Evolutionary conservation across 2,329 filamentous ascomycete genomes (phyloP).

Genomic region (Cladosporium colombiae): DNA sequence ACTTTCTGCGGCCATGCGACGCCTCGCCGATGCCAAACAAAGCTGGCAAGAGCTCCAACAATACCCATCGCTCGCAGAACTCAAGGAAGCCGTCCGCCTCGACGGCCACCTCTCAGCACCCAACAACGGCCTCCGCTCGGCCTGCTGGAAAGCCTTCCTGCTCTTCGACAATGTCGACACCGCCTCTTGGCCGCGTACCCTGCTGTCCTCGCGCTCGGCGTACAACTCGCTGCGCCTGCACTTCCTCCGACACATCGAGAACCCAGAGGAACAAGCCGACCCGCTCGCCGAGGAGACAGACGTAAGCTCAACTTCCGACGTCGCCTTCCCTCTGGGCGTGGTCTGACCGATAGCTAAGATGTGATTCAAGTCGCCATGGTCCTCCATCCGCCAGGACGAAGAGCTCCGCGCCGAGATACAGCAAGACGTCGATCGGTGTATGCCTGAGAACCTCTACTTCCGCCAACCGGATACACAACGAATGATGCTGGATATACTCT

Average conservation of each 20-base stretch:
- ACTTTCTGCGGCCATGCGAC: constrained; percentile 33
- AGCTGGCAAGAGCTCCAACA: constrained; percentile 37
- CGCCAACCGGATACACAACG: constrained; percentile 75
- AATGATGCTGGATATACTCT: constrained; percentile 84
- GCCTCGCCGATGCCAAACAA: constrained; percentile 33
- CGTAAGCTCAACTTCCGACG: constrained; percentile 45
- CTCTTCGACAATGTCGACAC: constrained; percentile 69
- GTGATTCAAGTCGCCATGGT: constrained; percentile 78
- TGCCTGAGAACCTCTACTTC: constrained; percentile 90
- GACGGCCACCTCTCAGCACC: constrained; percentile 22
- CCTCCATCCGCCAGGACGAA: constrained; percentile 74
- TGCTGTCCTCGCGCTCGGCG: constrained; percentile 69
- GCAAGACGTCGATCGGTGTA: constrained; percentile 87
- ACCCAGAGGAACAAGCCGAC: constrained; percentile 81
- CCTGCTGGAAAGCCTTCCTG: constrained; percentile 92
- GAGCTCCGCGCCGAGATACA: constrained; percentile 81
- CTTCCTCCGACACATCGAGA: constrained; percentile 78
- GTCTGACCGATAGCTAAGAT: constrained; percentile 45
- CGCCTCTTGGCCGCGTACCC: constrained; percentile 66
- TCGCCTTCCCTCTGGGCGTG: constrained; percentile 23
- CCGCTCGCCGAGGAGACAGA: constrained; percentile 81
- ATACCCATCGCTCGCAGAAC: constrained; percentile 32
- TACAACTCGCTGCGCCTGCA: constrained; percentile 73
- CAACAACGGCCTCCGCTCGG: constrained; percentile 68
- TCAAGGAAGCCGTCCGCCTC: constrained; percentile 35